Conservation (phyloP, 2,329 filamentous ascomycete genomes). For the Amphichorda felina region DNA sequence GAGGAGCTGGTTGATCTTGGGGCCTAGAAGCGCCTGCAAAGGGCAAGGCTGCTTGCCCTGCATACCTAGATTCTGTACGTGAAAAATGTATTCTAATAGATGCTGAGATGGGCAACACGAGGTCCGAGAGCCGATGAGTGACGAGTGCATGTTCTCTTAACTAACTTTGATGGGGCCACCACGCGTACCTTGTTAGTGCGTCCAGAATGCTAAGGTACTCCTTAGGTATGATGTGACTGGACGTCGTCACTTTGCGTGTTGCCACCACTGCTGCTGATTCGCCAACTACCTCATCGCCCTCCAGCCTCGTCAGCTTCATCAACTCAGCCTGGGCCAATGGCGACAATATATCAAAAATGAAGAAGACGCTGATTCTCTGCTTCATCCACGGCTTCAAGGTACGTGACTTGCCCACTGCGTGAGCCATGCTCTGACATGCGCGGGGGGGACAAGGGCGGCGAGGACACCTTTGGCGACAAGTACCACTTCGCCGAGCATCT, state of each 20-base stretch:
- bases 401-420: slow-evolving; percentile 4
- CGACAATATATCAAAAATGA: slow-evolving; percentile 28
- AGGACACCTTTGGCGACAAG: slow-evolving; percentile 60
- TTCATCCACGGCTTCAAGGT: slow-evolving; percentile 88
- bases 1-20: too few relatives aligned
- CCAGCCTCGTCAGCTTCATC: background rate
- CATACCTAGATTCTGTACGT: slow-evolving; percentile 1
- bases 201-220: too few relatives aligned
- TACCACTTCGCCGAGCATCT: slow-evolving; percentile 63
- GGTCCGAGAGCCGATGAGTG: too few relatives aligned
- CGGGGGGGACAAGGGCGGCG: slow-evolving; percentile 45
- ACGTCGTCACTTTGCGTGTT: too few relatives aligned
- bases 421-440: background rate
- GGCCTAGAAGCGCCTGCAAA: background rate
- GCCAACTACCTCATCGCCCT: too few relatives aligned
- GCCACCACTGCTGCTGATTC: background rate
- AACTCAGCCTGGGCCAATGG: background rate
- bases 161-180: too few relatives aligned
- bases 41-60: background rate
- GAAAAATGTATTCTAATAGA: slow-evolving; percentile 29
- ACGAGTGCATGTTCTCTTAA: too few relatives aligned
- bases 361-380: slow-evolving; percentile 69
- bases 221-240: too few relatives aligned
- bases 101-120: background rate
- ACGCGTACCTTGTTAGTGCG: too few relatives aligned